Percentiles rank a stretch among this genome's conserved stretches.
These are phyloP conservation scores for Sugiyamaella boreocaroliniensis DNA, from an alignment of 805 yeast species.

Conservation along the genomic window DNA sequence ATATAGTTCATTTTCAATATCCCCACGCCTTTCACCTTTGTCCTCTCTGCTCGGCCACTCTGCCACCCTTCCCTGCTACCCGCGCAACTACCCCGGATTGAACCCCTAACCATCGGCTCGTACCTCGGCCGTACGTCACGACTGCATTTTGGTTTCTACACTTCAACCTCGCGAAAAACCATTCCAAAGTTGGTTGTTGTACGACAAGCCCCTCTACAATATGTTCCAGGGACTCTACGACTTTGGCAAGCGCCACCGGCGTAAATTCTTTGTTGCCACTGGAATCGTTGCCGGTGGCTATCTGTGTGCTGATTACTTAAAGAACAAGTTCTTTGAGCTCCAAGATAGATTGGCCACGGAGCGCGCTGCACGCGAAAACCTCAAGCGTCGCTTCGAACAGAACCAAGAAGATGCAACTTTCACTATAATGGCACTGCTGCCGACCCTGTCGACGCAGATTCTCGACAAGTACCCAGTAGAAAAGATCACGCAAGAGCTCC, in stretches of 20 bases:
- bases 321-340: constrained; percentile 41
- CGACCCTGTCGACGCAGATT: constrained; percentile 64
- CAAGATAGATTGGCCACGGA: constrained; percentile 50
- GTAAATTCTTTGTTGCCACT: constrained; percentile 38
- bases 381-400: constrained; percentile 77
- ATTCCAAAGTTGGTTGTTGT: no score
- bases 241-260: constrained; percentile 40
- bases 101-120: neutral
- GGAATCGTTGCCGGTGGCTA: constrained; percentile 43
- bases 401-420: constrained; percentile 85
- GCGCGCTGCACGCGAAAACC: constrained; percentile 56
- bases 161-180: neutral
- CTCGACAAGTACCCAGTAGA: constrained; percentile 63
- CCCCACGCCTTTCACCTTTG: no score
- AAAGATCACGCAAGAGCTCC: constrained; percentile 59
- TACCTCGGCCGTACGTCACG: neutral
- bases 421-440: constrained; percentile 76
- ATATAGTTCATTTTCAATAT: no score
- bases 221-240: constrained; percentile 29
- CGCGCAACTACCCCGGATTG: neutral
- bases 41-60: no score
- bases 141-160: neutral
- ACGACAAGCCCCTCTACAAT: neutral
- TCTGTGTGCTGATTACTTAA: constrained; percentile 38
- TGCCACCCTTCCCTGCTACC: neutral